phyloP scores from a whole-genome alignment of 2,329 filamentous ascomycete genomes.

The Monosporascus ibericus region DNA sequence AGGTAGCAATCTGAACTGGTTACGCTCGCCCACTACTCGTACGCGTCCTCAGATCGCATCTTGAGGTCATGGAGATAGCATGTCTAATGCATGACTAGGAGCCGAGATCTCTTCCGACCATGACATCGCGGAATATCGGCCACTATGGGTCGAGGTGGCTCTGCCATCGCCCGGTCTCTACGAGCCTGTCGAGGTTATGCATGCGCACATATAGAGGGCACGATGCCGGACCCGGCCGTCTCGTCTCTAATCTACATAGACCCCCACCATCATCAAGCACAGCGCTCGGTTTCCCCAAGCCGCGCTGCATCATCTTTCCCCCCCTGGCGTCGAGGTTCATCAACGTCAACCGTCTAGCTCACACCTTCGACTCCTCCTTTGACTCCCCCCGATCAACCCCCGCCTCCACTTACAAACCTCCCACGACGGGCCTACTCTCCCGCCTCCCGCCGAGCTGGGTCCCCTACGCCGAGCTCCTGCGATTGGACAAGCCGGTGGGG shows the following conservation, averaged over 20 bases:
- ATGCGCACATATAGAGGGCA: background rate
- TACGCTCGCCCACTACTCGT: background rate
- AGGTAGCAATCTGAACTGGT: background rate
- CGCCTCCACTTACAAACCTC: conserved; percentile 52
- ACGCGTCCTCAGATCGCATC: no score
- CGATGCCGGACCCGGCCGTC: no score
- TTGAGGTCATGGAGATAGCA: no score
- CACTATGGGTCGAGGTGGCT: no score
- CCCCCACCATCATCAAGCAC: conserved; percentile 6
- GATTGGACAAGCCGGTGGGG: conserved; percentile 74
- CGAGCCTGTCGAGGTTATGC: background rate
- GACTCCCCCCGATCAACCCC: conserved; percentile 13
- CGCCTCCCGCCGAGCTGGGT: conserved; percentile 62
- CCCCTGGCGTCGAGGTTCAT: background rate
- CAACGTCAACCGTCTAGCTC: no score
- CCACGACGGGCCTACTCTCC: conserved; percentile 65
- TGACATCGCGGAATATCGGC: no score
- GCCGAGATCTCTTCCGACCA: no score
- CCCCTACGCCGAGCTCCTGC: conserved; percentile 76
- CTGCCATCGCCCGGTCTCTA: no score
- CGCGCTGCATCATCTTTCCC: conserved; percentile 11
- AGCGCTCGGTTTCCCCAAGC: conserved; percentile 12
- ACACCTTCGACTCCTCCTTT: conserved; percentile 7
- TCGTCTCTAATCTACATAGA: conserved; percentile 1
- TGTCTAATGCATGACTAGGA: no score